Conservation (phyloP, 345 rosid species). For the Salix udensis region DNA sequence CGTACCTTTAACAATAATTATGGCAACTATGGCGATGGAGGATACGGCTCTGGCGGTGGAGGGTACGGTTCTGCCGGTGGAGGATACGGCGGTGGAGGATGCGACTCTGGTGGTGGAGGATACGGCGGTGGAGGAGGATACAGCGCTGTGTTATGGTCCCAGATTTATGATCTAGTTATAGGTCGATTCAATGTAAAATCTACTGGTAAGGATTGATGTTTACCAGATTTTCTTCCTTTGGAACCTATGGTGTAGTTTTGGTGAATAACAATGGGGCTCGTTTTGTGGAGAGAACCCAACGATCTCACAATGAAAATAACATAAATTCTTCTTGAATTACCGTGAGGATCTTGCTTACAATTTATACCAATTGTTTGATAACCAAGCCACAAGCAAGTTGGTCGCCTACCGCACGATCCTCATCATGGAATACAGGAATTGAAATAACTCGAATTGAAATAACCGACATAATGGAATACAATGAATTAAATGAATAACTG, state of each 20-base stretch:
- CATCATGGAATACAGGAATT: not conserved
- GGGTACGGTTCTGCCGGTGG: slow-evolving; percentile 1
- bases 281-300: not conserved
- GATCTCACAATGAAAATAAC: not conserved
- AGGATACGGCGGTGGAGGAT: slow-evolving; percentile 7
- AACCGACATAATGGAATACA: no score
- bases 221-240: no score
- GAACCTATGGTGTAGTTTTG: no score
- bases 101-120: not conserved
- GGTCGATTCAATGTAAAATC: no score
- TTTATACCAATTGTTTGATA: not conserved
- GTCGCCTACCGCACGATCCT: not conserved
- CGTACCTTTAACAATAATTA: slow-evolving; percentile 1
- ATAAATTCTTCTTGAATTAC: not conserved
- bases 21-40: slow-evolving; percentile 10
- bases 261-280: not conserved
- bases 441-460: no score
- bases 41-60: slow-evolving; percentile 4
- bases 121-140: slow-evolving; percentile 13
- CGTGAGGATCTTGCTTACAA: not conserved
- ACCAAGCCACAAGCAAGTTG: not conserved
- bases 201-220: no score
- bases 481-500: no score
- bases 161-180: no score
- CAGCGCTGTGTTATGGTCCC: not conserved